These are phyloP conservation scores for Fusarium staphyleae DNA, from an alignment of 2,329 filamentous ascomycete species.

Conservation along the genomic window DNA sequence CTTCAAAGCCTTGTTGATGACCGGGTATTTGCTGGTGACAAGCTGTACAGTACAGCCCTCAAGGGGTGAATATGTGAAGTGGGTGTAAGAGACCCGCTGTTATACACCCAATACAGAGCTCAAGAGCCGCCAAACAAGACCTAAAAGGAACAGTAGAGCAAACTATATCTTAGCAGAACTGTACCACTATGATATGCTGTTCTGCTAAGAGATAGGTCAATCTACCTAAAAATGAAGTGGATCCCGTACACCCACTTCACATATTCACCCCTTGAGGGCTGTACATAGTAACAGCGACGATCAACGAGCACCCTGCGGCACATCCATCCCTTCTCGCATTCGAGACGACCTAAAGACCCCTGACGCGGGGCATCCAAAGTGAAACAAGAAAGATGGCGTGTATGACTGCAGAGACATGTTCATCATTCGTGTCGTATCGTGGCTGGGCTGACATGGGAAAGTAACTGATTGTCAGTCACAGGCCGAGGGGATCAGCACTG, in stretches of 20 bases:
- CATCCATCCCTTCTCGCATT: conserved; percentile 33
- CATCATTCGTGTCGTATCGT: conserved; percentile 25
- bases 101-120: too few species aligned
- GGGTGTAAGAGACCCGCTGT: too few species aligned
- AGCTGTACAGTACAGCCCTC: too few species aligned
- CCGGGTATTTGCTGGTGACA: conserved; percentile 28
- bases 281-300: conserved; percentile 23
- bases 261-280: too few species aligned
- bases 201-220: too few species aligned
- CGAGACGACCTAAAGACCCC: conserved; percentile 2
- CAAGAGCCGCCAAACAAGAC: too few species aligned
- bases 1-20: conserved; percentile 4
- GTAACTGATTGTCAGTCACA: conserved; percentile 37
- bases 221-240: too few species aligned
- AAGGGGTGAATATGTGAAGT: too few species aligned
- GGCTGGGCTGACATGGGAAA: conserved; percentile 23
- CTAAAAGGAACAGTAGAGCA: too few species aligned
- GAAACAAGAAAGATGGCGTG: conserved; percentile 35
- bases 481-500: conserved; percentile 25
- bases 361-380: conserved; percentile 13
- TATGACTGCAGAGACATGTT: conserved; percentile 24
- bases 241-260: too few species aligned
- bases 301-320: conserved; percentile 30
- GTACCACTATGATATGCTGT: too few species aligned
- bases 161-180: too few species aligned